Evolutionary conservation across 1,284 basidiomycete species (phyloP), one percentile per base, ranked within the genome.

Genomic region (Tylopilus orsonianus): DNA sequence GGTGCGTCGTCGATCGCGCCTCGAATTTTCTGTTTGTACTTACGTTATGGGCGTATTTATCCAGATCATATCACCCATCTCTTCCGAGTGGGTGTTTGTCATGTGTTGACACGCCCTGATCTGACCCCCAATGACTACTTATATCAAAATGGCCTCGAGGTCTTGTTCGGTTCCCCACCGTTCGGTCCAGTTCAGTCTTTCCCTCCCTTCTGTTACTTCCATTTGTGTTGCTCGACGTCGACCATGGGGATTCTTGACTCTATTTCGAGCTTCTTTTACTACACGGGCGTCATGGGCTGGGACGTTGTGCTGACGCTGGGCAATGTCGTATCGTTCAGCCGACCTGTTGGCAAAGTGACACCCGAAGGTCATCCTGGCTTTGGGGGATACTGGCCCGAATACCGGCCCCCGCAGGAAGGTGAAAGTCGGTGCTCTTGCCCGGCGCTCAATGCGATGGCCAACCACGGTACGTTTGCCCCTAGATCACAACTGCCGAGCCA

Each of bases 341-440:
- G 70, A 3, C 72, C 73, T 27, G 59, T 71, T 1, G 79, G 81
- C 0, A 64, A 71, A 27, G 81, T 89, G 46, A 77, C 81, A 0
- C 79, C 78, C 0, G 58, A 69, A 33, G 83, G 83, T 0, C 67
- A 73, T 41, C 75, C 79, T 2, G 87, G 87, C 0, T 75, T 70
- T 44, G 76, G 70, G n/a, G 86, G 87, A 0, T 64, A 75, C 43
- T 90, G 87, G 87, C 86, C 87, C 1, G 76, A 81, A 54, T 88
- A 74, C 56, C 65, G 73, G 2, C 64, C 81, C 4, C 78, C 85
- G 0, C 68, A 65, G 52, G 73, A 79, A 18, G 78, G 75, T 1
- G 86, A 88, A 55, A 87, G 85, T 56, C 72, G 87, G 6, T 79
- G 77, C 55, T 75, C 79, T 5, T 90, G 87, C 56, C 87, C 87